phyloP scores from a whole-genome alignment of 306 rosid genomes.

The Rosa lucieae region DNA sequence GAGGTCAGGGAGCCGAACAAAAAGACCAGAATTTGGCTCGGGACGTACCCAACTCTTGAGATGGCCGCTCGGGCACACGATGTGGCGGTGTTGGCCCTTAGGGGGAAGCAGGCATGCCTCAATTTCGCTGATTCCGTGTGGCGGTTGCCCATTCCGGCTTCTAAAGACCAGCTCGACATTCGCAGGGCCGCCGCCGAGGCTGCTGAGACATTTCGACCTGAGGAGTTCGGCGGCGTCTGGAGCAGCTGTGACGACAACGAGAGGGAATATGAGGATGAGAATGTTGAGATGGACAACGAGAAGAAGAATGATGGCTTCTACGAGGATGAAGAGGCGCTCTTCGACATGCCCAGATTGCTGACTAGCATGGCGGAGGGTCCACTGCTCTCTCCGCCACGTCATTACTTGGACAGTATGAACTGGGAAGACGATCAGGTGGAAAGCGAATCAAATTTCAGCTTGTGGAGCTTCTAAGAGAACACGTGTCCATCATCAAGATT shows the following conservation, averaged over 20 bases:
- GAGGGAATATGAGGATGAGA: not conserved
- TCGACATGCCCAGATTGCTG: constrained; percentile 40
- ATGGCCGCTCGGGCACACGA: constrained; percentile 95
- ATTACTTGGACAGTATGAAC: not conserved
- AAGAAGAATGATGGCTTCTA: not conserved
- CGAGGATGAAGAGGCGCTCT: constrained; percentile 35
- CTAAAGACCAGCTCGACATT: constrained; percentile 47
- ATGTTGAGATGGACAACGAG: no score
- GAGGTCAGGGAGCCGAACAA: constrained; percentile 70
- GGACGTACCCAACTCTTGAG: constrained; percentile 68
- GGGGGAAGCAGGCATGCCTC: constrained; percentile 65
- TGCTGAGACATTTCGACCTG: constrained; percentile 40
- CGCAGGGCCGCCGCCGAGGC: constrained; percentile 57
- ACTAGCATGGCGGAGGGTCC: constrained; percentile 54
- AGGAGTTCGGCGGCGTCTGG: constrained; percentile 4
- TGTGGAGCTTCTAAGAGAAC: constrained; percentile 5
- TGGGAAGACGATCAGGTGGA: constrained; percentile 17
- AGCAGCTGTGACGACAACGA: not conserved
- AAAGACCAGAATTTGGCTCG: constrained; percentile 73
- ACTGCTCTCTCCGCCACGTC: constrained; percentile 40
- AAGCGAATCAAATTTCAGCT: constrained; percentile 3
- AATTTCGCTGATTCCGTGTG: constrained; percentile 72
- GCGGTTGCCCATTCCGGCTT: constrained; percentile 45
- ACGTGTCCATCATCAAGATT: not conserved
- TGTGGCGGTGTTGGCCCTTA: constrained; percentile 60